Evolutionary conservation across 805 yeast species (phyloP), one percentile per base, ranked within the genome.

Genomic region (Lipomyces sp.): DNA sequence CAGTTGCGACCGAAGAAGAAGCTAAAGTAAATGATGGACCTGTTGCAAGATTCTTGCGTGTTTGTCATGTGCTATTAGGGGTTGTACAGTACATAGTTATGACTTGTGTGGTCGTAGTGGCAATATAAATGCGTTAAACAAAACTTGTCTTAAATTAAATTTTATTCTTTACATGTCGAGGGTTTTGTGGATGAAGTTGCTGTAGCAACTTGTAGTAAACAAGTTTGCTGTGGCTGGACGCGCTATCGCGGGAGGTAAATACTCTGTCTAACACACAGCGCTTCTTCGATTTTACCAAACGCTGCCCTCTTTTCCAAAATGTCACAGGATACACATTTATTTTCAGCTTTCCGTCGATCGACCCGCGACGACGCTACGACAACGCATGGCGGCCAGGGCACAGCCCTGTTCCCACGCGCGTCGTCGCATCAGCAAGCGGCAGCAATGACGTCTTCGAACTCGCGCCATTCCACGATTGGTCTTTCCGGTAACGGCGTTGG

Each of bases 1-100:
- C 98, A 93, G 83, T 87, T 93, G 79, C 89, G 98, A 83, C 98
- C 98, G 80, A 93, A 91, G 59, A 55, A 55, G 59, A 55, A 55
- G 41, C 46, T 55, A 52, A 55, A 90, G 83, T 90, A 79, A 78
- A 74, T 78, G 72, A 68, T 71, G 74, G 74, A 62, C 59, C 48
- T 19, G 29, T 31, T 22, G 19, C 28, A 21, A 26, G 28, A 21
- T n/a, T 31, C n/a, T 8, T 28, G 32, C 14, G 6, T 32, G 22
- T 21, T 8, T 34, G 16, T 14, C 16, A n/a, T n/a, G 39, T 16
- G 10, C 24, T 19, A 29, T 14, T 16, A 21, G n/a, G 2, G 16
- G 33, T 39, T 28, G 33, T 24, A 4, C 24, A 14, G 42, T 39
- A 10, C 33, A 24, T n/a, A n/a, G n/a, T n/a, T n/a, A n/a, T n/a